phyloP scores from a whole-genome alignment of 257 asterid species.

The Fraxinus quadrangulata region DNA sequence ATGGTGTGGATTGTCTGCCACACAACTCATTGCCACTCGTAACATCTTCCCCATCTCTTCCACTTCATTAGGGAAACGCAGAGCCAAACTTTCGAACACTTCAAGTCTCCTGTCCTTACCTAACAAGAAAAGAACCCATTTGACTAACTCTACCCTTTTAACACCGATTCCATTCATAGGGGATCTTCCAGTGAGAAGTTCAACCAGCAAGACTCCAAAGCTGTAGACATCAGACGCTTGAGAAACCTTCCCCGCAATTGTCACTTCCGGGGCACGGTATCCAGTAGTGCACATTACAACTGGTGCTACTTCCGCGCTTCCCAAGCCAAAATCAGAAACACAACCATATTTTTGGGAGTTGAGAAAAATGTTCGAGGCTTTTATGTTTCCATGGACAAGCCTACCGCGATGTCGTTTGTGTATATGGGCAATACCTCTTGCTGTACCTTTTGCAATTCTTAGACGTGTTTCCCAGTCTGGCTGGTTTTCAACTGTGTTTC shows the following conservation, averaged over 20 bases:
- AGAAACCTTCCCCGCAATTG: not conserved
- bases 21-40: conserved; percentile 11
- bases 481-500: not conserved
- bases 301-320: not conserved
- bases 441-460: not conserved
- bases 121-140: not conserved
- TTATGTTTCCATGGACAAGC: not conserved
- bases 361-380: not conserved
- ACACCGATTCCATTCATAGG: not conserved
- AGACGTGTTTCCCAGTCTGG: not conserved
- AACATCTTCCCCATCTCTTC: conserved; percentile 15
- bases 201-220: conserved; percentile 18
- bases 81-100: conserved; percentile 1
- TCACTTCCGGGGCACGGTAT: conserved; percentile 2
- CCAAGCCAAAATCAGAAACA: conserved; percentile 13
- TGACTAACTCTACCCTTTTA: not conserved
- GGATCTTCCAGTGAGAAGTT: conserved; percentile 7
- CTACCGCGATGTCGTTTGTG: not conserved
- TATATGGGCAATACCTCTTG: not conserved
- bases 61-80: not conserved
- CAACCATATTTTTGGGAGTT: conserved; percentile 2
- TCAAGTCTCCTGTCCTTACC: not conserved
- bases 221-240: conserved; percentile 5
- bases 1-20: not conserved
- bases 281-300: not conserved